Percentiles rank a stretch among this genome's conserved stretches.
phyloP scores from a whole-genome alignment of 1,139 yeast genomes.

The Meyerozyma elateridarum region DNA sequence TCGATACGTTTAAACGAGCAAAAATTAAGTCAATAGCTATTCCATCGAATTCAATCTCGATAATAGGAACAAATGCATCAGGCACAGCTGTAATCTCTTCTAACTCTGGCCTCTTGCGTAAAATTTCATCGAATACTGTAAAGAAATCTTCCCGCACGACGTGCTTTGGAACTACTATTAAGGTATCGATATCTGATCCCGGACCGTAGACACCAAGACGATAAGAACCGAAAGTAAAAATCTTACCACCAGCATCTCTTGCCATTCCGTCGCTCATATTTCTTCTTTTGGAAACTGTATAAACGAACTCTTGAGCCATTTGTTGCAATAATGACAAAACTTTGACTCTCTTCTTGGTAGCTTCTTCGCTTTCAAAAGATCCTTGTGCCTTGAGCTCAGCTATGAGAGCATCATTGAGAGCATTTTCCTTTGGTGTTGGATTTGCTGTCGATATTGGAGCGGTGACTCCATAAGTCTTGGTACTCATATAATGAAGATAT shows the following conservation, averaged over 20 bases:
- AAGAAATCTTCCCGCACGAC: constrained; percentile 90
- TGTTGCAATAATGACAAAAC: constrained; percentile 68
- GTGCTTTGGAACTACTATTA: constrained; percentile 94
- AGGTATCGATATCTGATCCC: constrained; percentile 94
- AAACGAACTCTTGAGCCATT: constrained; percentile 76
- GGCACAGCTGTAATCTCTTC: constrained; percentile 92
- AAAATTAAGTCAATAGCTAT: constrained; percentile 86
- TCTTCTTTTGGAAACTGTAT: constrained; percentile 67
- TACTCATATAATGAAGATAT: no score
- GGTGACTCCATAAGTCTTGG: constrained; percentile 68
- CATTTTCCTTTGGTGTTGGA: constrained; percentile 77
- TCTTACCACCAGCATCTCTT: constrained; percentile 92
- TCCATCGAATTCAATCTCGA: constrained; percentile 81
- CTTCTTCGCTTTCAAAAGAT: constrained; percentile 83
- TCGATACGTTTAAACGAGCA: constrained; percentile 77
- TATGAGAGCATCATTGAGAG: constrained; percentile 69
- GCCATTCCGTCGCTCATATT: constrained; percentile 99
- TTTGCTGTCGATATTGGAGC: constrained; percentile 81
- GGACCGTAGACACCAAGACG: constrained; percentile 96
- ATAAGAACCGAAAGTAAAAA: constrained; percentile 92
- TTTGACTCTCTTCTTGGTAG: constrained; percentile 72
- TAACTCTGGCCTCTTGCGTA: constrained; percentile 69
- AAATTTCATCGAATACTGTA: constrained; percentile 62
- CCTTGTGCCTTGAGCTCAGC: constrained; percentile 78
- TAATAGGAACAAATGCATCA: constrained; percentile 95